Percentiles rank a stretch among this genome's conserved stretches.
Conservation (phyloP, 345 rosid genomes). For the Gossypium ekmanianum region DNA sequence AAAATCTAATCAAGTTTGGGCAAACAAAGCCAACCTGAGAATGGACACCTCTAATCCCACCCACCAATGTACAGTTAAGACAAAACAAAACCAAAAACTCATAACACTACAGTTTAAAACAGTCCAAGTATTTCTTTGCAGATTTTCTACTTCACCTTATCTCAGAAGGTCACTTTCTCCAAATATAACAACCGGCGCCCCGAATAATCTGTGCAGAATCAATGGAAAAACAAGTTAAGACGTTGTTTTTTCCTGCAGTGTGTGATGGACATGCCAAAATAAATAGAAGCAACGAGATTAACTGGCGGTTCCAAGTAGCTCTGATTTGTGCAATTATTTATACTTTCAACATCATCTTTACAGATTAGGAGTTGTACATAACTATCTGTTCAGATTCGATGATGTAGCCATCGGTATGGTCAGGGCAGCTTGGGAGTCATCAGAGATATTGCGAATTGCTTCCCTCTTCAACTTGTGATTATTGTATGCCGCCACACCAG, state of each 20-base stretch:
- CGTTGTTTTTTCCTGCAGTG: background rate
- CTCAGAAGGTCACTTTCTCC: background rate
- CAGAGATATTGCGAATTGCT: constrained; percentile 44
- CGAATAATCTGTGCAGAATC: background rate
- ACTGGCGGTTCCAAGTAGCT: background rate
- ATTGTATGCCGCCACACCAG: constrained; percentile 95
- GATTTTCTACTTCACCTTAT: constrained; percentile 1
- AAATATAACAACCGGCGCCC: background rate
- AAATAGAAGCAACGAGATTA: background rate
- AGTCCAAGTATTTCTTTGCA: background rate
- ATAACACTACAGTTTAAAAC: background rate
- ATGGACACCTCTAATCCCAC: background rate
- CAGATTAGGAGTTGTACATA: background rate
- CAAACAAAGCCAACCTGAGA: background rate
- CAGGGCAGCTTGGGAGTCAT: constrained; percentile 18
- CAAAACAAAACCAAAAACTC: background rate
- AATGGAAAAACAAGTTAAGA: background rate
- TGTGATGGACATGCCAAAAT: background rate
- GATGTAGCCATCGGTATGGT: background rate
- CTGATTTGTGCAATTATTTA: background rate
- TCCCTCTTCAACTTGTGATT: constrained; percentile 85
- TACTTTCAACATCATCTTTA: background rate
- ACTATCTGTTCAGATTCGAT: constrained; percentile 11
- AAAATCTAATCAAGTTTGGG: background rate
- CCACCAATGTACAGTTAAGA: background rate